These are phyloP conservation scores for Ensete glaucum DNA, from an alignment of 176 grass and related monocot genomes.

Conservation along the genomic window DNA sequence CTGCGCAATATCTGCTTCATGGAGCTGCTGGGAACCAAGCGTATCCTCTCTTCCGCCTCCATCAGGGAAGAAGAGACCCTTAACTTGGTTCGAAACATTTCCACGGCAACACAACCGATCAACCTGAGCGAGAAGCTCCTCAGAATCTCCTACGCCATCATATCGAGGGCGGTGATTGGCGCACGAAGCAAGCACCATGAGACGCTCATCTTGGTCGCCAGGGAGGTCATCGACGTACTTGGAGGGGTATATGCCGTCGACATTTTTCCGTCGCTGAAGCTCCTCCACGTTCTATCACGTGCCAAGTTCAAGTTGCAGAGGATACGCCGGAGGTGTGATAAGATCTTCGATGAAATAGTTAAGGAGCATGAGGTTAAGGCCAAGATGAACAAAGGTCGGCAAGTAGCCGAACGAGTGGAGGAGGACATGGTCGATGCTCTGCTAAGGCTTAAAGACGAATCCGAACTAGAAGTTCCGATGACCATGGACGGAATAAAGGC, in stretches of 20 bases:
- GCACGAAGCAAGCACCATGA: conserved; percentile 44
- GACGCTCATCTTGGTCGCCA: conserved; percentile 20
- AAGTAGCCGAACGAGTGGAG: conserved; percentile 23
- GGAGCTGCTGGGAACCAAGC: conserved; percentile 43
- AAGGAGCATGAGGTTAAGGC: conserved; percentile 30
- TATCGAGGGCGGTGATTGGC: conserved; percentile 39
- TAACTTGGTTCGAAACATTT: conserved; percentile 15
- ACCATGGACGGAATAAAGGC: conserved; percentile 36
- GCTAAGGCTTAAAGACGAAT: conserved; percentile 34
- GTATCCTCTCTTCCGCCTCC: conserved; percentile 27
- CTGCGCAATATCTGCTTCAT: conserved; percentile 36
- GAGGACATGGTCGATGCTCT: conserved; percentile 40
- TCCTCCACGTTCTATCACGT: neutral
- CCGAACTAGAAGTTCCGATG: conserved; percentile 26
- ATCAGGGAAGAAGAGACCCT: conserved; percentile 48
- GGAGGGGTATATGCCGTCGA: conserved; percentile 39
- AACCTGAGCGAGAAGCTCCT: conserved; percentile 41
- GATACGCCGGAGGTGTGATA: conserved; percentile 26
- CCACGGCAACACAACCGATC: neutral
- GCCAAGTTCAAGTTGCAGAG: conserved; percentile 16
- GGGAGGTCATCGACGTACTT: neutral
- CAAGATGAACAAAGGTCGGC: neutral
- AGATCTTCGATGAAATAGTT: conserved; percentile 48
- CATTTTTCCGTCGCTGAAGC: conserved; percentile 22
- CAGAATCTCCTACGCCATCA: conserved; percentile 23